Percentiles rank a stretch among this genome's conserved stretches.
Conservation (phyloP, 2,329 filamentous ascomycete species). For the Penicillium sp. region DNA sequence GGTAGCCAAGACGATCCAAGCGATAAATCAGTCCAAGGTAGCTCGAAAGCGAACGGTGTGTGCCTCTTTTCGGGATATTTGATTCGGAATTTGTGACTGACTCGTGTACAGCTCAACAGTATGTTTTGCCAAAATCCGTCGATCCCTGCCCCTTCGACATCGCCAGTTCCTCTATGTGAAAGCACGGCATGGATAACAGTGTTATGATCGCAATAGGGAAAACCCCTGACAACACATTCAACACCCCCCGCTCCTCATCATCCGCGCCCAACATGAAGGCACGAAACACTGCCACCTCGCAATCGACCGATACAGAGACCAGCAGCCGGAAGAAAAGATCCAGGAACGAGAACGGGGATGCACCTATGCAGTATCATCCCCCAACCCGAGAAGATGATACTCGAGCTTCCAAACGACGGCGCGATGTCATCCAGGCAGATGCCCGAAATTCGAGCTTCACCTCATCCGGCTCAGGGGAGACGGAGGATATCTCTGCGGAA, state of each 20-base stretch:
- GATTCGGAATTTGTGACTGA: not conserved
- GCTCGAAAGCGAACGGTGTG: conserved; percentile 41
- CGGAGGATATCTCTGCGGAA: conserved; percentile 50
- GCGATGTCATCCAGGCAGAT: conserved; percentile 25
- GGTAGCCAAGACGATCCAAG: conserved; percentile 42
- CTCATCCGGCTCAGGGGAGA: conserved; percentile 30
- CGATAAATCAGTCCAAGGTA: conserved; percentile 40
- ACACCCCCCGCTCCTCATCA: not conserved
- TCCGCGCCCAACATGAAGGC: not conserved
- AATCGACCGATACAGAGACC: conserved; percentile 13
- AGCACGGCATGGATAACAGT: not conserved
- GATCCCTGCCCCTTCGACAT: not conserved
- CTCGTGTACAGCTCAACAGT: conserved; percentile 19
- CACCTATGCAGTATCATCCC: not conserved
- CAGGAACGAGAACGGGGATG: conserved; percentile 8
- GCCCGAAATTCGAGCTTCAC: conserved; percentile 22
- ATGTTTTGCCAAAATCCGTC: conserved; percentile 6
- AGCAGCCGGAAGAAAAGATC: conserved; percentile 20
- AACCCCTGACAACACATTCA: not conserved
- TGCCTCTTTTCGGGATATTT: not conserved
- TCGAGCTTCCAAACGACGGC: conserved; percentile 16
- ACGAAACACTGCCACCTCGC: conserved; percentile 5
- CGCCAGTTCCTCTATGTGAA: not conserved
- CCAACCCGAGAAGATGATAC: conserved; percentile 1
- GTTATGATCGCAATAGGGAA: conserved; percentile 5